These are phyloP conservation scores for Leersia perrieri DNA, from an alignment of 176 grass and related monocot genomes.

Conservation along the genomic window DNA sequence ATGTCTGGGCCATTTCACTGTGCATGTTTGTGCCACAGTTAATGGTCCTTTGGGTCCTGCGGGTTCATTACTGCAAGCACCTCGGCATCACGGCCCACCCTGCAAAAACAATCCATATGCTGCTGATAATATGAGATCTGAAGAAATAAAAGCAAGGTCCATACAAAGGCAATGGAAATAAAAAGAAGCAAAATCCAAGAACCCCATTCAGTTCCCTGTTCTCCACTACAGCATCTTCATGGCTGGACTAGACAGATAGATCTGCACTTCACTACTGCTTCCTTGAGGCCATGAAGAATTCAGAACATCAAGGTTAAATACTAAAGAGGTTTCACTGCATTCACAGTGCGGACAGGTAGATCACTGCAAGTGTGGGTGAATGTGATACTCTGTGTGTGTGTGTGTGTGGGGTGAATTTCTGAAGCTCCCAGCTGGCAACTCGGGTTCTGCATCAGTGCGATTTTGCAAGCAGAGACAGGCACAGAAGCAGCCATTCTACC, in stretches of 20 bases:
- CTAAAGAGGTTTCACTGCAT: neutral
- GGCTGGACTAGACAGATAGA: neutral
- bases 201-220: conserved; percentile 14
- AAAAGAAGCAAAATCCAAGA: conserved; percentile 17
- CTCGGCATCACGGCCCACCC: neutral
- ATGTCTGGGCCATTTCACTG: conserved; percentile 13
- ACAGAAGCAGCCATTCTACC: neutral
- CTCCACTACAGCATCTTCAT: neutral
- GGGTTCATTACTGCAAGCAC: neutral
- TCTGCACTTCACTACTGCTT: neutral
- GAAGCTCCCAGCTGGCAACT: neutral
- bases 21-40: conserved; percentile 20
- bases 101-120: neutral
- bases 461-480: conserved; percentile 2
- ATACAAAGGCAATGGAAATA: neutral
- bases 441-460: neutral
- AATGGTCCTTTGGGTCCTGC: conserved; percentile 28
- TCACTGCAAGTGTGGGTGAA: neutral
- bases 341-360: neutral
- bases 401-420: neutral
- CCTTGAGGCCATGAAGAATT: neutral
- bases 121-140: conserved; percentile 23
- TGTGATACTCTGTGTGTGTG: neutral
- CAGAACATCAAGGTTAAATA: neutral
- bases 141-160: conserved; percentile 1